Evolutionary conservation across 805 yeast species (phyloP).

Genomic region (Candida golubevii): DNA sequence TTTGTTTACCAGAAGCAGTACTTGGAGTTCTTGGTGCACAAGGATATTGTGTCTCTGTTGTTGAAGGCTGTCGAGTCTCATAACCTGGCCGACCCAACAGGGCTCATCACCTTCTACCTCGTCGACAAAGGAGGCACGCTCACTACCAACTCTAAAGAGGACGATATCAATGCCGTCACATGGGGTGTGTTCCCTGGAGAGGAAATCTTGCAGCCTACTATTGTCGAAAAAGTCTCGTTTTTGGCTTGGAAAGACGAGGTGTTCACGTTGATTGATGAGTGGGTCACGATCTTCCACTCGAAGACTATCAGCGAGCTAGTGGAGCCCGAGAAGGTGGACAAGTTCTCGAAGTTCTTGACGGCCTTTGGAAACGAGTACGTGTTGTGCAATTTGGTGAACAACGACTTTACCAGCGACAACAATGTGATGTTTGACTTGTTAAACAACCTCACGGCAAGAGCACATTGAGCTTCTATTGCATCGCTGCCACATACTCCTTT

Average conservation of each 20-base stretch:
- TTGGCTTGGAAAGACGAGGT: conserved; percentile 98
- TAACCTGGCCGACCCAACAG: conserved; percentile 36
- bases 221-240: conserved; percentile 87
- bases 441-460: conserved; percentile 19
- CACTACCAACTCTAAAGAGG: conserved; percentile 64
- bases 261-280: conserved; percentile 73
- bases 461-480: neutral
- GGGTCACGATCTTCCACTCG: conserved; percentile 55
- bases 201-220: conserved; percentile 92
- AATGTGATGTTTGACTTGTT: conserved; percentile 56
- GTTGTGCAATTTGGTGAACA: conserved; percentile 85
- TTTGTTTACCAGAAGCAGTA: conserved; percentile 94
- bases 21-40: conserved; percentile 77
- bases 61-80: conserved; percentile 39
- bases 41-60: conserved; percentile 35
- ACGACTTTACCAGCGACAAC: conserved; percentile 60
- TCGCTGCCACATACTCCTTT: conserved; percentile 7
- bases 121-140: conserved; percentile 57
- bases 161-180: conserved; percentile 89
- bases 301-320: conserved; percentile 30
- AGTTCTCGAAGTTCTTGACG: conserved; percentile 40
- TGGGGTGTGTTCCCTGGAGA: conserved; percentile 96
- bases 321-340: conserved; percentile 25
- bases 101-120: conserved; percentile 70
- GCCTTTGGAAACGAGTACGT: conserved; percentile 55